These are phyloP conservation scores for Trifolium dubium DNA, from an alignment of 306 rosid species.

Conservation along the genomic window DNA sequence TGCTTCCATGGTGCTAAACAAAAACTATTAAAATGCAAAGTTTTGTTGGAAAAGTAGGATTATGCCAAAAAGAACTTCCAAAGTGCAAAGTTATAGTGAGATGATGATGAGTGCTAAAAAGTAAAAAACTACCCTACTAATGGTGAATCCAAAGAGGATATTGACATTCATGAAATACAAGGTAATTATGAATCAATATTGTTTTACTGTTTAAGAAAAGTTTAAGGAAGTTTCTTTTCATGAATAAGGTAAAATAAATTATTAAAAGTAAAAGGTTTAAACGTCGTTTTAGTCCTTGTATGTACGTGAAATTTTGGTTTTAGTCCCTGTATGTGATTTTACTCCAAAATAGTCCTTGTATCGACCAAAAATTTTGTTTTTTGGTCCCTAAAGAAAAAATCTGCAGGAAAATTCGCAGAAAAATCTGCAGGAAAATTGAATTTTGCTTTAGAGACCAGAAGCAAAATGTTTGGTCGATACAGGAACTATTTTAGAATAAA, in stretches of 20 bases:
- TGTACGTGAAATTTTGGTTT: too few relatives aligned
- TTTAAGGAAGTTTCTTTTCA: neutral
- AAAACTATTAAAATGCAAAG: constrained; percentile 8
- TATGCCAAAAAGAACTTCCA: constrained; percentile 34
- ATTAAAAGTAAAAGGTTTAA: too few relatives aligned
- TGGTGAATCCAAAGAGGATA: constrained; percentile 2
- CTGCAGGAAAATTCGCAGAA: too few relatives aligned
- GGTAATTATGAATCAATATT: neutral
- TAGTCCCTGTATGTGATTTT: too few relatives aligned
- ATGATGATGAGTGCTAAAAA: constrained; percentile 11
- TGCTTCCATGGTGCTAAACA: constrained; percentile 39
- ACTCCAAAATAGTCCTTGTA: too few relatives aligned
- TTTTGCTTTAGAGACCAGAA: too few relatives aligned
- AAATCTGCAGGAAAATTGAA: too few relatives aligned
- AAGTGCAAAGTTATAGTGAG: constrained; percentile 15
- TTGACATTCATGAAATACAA: neutral
- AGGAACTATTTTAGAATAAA: too few relatives aligned
- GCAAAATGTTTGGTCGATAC: too few relatives aligned
- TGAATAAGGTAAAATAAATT: neutral
- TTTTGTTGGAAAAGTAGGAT: constrained; percentile 29
- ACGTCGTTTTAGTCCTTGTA: too few relatives aligned
- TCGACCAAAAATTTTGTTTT: too few relatives aligned
- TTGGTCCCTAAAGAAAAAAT: too few relatives aligned
- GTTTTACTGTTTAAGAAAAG: neutral
- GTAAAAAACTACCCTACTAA: neutral